A percentile compares a stretch with the other conserved stretches of the same genome.
Evolutionary conservation across 148 eudicot genomes (phyloP).

Genomic region (Hydrangea macrophylla): DNA sequence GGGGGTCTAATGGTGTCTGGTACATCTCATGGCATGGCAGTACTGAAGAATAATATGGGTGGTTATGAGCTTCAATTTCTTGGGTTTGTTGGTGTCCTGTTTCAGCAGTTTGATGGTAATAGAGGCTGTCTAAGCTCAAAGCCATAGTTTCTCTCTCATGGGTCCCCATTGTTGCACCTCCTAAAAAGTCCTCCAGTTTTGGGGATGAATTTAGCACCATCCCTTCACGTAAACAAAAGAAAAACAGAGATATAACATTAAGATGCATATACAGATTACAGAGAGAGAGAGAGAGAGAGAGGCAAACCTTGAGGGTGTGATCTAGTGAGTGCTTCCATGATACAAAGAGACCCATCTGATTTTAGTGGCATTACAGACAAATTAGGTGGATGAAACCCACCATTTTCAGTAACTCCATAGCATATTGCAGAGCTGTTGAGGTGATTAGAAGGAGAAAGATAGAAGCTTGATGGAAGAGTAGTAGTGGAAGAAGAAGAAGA

Average conservation of each 20-base stretch:
- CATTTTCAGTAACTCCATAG: slow-evolving; percentile 29
- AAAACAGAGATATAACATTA: no score
- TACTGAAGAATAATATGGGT: slow-evolving; percentile 30
- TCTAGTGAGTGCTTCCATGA: slow-evolving; percentile 61
- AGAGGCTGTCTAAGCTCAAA: slow-evolving; percentile 50
- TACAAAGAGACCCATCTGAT: slow-evolving; percentile 80
- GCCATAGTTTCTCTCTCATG: slow-evolving; percentile 35
- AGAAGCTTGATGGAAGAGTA: no score
- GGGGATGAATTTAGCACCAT: slow-evolving; percentile 38
- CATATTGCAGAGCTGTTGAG: slow-evolving; percentile 6
- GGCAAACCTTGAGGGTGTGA: slow-evolving; percentile 56
- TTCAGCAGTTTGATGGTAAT: slow-evolving; percentile 32
- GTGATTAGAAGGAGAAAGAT: slow-evolving; percentile 28
- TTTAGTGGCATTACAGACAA: slow-evolving; percentile 68
- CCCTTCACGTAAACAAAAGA: not conserved
- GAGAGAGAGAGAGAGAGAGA: not conserved
- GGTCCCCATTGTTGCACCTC: slow-evolving; percentile 35
- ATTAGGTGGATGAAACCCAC: slow-evolving; percentile 35
- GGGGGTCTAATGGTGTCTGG: no score
- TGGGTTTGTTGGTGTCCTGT: no score
- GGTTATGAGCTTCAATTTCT: slow-evolving; percentile 12
- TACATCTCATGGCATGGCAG: slow-evolving; percentile 29
- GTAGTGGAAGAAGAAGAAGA: no score
- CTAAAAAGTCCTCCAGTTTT: slow-evolving; percentile 76
- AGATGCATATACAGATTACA: no score